Percentiles rank a stretch among this genome's conserved stretches.
phyloP scores from a whole-genome alignment of 805 yeast species.

The Brettanomyces sp. region DNA sequence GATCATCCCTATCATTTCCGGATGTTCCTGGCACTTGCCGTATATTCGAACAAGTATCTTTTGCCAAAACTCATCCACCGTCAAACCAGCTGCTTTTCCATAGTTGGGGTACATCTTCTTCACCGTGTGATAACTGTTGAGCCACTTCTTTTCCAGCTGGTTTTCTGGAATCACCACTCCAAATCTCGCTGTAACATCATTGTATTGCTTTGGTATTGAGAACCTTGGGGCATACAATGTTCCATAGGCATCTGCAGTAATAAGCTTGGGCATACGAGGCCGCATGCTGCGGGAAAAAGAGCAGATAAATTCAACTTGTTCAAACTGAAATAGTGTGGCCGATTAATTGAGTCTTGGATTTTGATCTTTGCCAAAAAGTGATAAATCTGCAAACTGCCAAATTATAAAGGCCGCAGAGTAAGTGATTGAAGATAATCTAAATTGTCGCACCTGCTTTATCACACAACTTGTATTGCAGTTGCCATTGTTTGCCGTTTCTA shows the following conservation, averaged over 20 bases:
- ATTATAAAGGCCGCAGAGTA: too few relatives aligned
- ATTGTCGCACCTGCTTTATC: too few relatives aligned
- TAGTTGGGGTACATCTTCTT: conserved; percentile 45
- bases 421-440: too few relatives aligned
- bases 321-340: too few relatives aligned
- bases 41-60: conserved; percentile 24
- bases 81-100: conserved; percentile 35
- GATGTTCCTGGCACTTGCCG: conserved; percentile 4
- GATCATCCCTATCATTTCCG: conserved; percentile 34
- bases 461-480: too few relatives aligned
- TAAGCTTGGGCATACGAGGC: conserved; percentile 29
- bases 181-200: conserved; percentile 34
- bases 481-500: too few relatives aligned
- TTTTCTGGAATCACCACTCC: conserved; percentile 27
- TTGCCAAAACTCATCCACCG: conserved; percentile 50
- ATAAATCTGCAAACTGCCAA: too few relatives aligned
- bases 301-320: not conserved
- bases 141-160: conserved; percentile 19
- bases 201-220: conserved; percentile 48
- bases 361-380: too few relatives aligned
- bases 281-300: not conserved
- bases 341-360: too few relatives aligned
- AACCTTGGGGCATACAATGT: conserved; percentile 51
- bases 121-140: conserved; percentile 28
- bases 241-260: conserved; percentile 63